Percentiles rank a stretch among this genome's conserved stretches.
phyloP scores from a whole-genome alignment of 2,329 filamentous ascomycete genomes.

The Pseudogymnoascus sp. region DNA sequence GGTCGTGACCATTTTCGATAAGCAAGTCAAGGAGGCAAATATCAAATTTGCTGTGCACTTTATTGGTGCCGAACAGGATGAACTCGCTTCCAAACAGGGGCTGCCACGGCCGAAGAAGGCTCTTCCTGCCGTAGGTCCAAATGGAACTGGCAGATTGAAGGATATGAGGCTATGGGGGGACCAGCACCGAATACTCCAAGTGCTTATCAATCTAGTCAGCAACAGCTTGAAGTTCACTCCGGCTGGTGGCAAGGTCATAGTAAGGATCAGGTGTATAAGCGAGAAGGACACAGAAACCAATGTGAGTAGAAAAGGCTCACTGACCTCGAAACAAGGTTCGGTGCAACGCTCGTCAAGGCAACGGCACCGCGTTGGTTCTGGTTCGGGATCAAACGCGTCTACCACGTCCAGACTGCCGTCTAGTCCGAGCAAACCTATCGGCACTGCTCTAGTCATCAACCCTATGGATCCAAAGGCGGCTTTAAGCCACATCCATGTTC shows the following conservation, averaged over 20 bases:
- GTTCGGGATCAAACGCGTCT: constrained; percentile 41
- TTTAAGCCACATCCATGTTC: constrained; percentile 31
- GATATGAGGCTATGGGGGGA: constrained; percentile 89
- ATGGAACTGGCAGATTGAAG: constrained; percentile 61
- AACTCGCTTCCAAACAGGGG: constrained; percentile 11
- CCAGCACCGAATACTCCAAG: constrained; percentile 80
- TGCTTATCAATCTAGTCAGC: constrained; percentile 88
- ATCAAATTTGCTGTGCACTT: constrained; percentile 70
- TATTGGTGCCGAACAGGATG: constrained; percentile 41
- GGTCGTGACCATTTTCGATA: constrained; percentile 78
- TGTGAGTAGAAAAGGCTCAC: constrained; percentile 23
- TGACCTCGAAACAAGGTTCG: constrained; percentile 18
- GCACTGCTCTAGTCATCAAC: constrained; percentile 56
- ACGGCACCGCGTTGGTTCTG: constrained; percentile 22
- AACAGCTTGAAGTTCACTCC: constrained; percentile 92
- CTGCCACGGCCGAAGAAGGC: constrained; percentile 22
- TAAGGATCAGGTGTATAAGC: constrained; percentile 67
- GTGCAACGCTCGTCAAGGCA: constrained; percentile 18
- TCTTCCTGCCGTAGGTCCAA: constrained; percentile 55
- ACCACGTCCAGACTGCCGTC: constrained; percentile 37
- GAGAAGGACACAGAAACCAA: constrained; percentile 35
- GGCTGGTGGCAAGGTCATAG: constrained; percentile 62
- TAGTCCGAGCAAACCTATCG: constrained; percentile 28
- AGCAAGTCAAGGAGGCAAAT: constrained; percentile 72
- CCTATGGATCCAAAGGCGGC: constrained; percentile 41